Percentiles rank a stretch among this genome's conserved stretches.
phyloP scores from a whole-genome alignment of 768 basidiomycete genomes.

The Psilocybe cubensis region DNA sequence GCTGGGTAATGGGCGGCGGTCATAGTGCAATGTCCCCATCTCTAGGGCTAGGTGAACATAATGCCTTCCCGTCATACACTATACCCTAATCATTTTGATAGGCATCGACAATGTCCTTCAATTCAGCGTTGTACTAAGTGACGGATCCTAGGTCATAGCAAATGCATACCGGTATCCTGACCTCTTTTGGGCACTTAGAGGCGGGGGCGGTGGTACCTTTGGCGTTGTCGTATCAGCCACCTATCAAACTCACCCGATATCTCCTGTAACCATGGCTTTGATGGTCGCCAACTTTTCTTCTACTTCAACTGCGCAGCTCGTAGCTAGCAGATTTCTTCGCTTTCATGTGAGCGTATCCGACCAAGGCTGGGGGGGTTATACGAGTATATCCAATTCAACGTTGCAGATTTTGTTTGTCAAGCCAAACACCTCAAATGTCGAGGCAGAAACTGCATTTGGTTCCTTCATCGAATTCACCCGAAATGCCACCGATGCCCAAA shows the following conservation, averaged over 20 bases:
- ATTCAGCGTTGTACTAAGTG: slow-evolving; percentile 46
- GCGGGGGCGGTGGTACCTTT: slow-evolving; percentile 53
- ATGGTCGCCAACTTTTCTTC: slow-evolving; percentile 36
- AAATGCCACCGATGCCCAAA: slow-evolving; percentile 24
- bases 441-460: slow-evolving; percentile 35
- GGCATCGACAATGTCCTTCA: slow-evolving; percentile 53
- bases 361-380: slow-evolving; percentile 49
- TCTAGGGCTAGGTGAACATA: slow-evolving; percentile 36
- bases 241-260: slow-evolving; percentile 42
- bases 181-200: slow-evolving; percentile 58
- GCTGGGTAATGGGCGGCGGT: slow-evolving; percentile 52
- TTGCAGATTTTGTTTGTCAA: slow-evolving; percentile 30
- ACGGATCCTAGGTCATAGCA: slow-evolving; percentile 39
- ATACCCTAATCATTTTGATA: slow-evolving; percentile 9
- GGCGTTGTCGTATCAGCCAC: slow-evolving; percentile 51
- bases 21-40: slow-evolving; percentile 42
- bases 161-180: slow-evolving; percentile 45
- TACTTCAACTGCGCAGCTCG: slow-evolving; percentile 25
- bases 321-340: slow-evolving; percentile 38
- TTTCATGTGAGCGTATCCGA: slow-evolving; percentile 40
- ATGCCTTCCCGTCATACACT: not conserved
- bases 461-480: slow-evolving; percentile 34
- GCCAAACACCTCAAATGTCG: slow-evolving; percentile 37
- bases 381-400: slow-evolving; percentile 16
- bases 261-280: slow-evolving; percentile 32